Evolutionary conservation across 148 eudicot genomes (phyloP), one percentile per base, ranked within the genome.

Genomic region (Diospyros lotus): DNA sequence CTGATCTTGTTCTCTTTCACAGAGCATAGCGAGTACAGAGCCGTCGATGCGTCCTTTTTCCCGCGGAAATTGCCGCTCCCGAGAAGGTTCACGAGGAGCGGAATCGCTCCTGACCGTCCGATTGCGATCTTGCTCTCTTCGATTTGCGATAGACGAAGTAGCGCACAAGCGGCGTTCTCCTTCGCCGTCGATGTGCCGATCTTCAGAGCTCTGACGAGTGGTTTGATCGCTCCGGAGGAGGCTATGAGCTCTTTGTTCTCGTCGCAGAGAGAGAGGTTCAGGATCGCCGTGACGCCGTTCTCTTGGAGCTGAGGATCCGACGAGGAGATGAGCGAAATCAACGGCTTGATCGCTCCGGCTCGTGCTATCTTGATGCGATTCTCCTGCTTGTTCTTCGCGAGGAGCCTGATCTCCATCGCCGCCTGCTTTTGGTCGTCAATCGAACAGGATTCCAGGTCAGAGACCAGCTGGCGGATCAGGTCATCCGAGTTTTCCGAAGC

Each of bases 81-180:
- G 4, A 94, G 84, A 15, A 94, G 81, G 9, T 84, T 85, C 67
- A 94, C 93, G 0, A 94, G 77, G 6, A 80, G 74, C 12, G 90
- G 87, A 56, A 94, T 88, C 58, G 97, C 97, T 4, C 97, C 98
- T 2, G 95, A 91, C 50, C 87, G 81, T 40, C 98, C 98, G 74
- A 94, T 90, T 2, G 80, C 68, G 64, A 74, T 18, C 70, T 94
- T 91, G 64, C 80, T 84, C 48, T 86, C 92, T 3, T 90, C 97
- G 40, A 85, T 42, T 44, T 91, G 94, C 28, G 98, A 91, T 3
- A 94, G 69, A 1, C 98, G 68, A 13, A 94, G 82, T 3, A 94
- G 75, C 5, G 98, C 97, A 50, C 95, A 91, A 0, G 98, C 97
- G 1, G 97, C 88, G 85, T 94, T 94, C 81, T 91, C 98, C 17